Evolutionary conservation across 495 filamentous ascomycete species (phyloP), one percentile per base, ranked within the genome.

Genomic region (Bombardia bombarda): DNA sequence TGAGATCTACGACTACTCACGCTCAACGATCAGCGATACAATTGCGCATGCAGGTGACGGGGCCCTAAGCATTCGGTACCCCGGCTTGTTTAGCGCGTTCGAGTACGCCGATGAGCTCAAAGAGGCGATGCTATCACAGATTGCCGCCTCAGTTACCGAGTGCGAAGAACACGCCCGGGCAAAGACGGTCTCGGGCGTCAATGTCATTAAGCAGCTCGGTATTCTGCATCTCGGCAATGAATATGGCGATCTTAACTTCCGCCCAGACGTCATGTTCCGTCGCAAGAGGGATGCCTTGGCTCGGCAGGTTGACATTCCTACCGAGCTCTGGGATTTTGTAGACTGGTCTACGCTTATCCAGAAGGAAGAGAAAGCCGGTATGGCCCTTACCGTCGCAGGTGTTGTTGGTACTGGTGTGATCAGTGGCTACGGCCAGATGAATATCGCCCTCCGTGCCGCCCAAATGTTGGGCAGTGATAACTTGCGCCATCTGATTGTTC

Each of bases 91-190:
- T 51, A 71, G 75, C 20, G 88, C 80, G 1, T 96, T 92, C 72
- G 74, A 89, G 50, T 98, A 92, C 62, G 92, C 92, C 8, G 93
- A 97, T 49, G 88, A 94, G 31, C 65, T 97, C 46, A 90, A 94
- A 60, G 68, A 82, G 36, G 90, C 90, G 5, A 96, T 98, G 83
- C 73, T 98, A 3, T 77, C 88, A 24, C 79, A 86, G 44, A 87
- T 98, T 32, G 80, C 89, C 3, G 69, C 75, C 2, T 82, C 86
- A 0, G 89, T 97, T 16, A 73, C 70, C 0, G 55, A 66, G 13
- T 95, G 88, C 53, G 92, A 98, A 62, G 83, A 93, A 28, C 77
- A 87, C 49, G 92, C 90, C 22, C 78, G 89, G 13, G 66, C 64
- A 32, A 82, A 80, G 66, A 88, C 93, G 0, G 77, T 89, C 5